Base-by-base conservation (phyloP, 169 alveolate species). In the Theileria sp. region DNA sequence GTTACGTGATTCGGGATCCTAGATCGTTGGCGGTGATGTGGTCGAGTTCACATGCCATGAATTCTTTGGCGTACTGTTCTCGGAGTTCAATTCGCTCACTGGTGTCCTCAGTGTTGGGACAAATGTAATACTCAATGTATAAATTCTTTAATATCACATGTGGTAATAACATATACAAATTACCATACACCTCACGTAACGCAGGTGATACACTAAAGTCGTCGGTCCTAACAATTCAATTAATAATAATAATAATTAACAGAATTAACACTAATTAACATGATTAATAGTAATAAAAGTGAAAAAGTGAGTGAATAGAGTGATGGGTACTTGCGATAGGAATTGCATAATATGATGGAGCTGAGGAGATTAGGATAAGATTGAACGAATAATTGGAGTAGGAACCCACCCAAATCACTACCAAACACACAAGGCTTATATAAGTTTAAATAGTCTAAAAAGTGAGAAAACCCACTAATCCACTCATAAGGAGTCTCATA, bases 11-110 rank as follows among this genome's bases (percentile, higher is more conserved):
- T 60, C 94, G 61, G 54, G 92, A 81, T 19, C 94, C 94, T 34
- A 90, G 73, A 61, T 90, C 94, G 34, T 81, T 36, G 28, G 93
- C 91, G 13, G 88, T 34, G 23, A 90, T 77, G 60, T 87, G 88
- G 64, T 90, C 93, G 58, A 90, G 81, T 72, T 90, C 93, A 69
- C 76, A 77, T n/a, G 92, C 86, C 94, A 90, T 90, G 75, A 90
- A 90, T 76, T 90, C 93, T 50, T 86, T 60, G 7, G 94, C 91
- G 79, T 82, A 62, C 68, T 84, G 89, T 50, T 90, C 94, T 36
- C 72, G 49, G 34, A 90, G 73, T 64, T 86, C 88, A 25, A 84
- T 69, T 34, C 75, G 76, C n/a, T 17, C 30, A 7, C 26, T 4
- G 19, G 21, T 12, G 6, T 9, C 32, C 64, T 32, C 32, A 56